A percentile compares a stretch with the other conserved stretches of the same genome.
These are phyloP conservation scores for Lactarius deliciosus DNA, from an alignment of 768 basidiomycete species.

Conservation along the genomic window DNA sequence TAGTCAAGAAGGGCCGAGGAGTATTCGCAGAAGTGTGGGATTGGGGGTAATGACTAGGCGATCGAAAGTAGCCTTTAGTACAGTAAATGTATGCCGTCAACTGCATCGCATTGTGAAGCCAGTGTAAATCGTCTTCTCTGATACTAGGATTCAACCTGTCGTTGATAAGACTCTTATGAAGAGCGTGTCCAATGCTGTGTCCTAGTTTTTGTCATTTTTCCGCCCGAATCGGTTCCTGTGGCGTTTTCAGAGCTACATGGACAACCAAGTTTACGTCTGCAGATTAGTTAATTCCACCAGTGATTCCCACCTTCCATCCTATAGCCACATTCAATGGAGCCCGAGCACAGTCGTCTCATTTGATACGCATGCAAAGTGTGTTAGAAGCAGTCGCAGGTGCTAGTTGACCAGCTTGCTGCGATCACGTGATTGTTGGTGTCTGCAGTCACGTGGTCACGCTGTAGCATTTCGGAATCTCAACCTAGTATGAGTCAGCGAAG, in stretches of 20 bases:
- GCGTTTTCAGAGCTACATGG: neutral
- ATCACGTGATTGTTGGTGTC: too few species aligned
- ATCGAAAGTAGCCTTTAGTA: neutral
- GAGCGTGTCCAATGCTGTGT: neutral
- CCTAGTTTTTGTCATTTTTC: neutral
- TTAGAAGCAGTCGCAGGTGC: too few species aligned
- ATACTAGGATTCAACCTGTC: neutral
- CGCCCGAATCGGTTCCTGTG: neutral
- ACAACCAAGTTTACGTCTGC: neutral
- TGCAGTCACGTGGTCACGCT: too few species aligned
- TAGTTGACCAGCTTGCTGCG: too few species aligned
- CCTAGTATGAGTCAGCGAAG: neutral
- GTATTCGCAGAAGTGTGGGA: neutral
- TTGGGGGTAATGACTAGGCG: neutral
- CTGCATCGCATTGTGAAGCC: neutral
- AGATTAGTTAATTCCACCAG: neutral
- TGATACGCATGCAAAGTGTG: neutral
- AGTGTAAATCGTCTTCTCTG: neutral
- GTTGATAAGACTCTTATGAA: neutral
- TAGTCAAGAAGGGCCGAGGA: neutral
- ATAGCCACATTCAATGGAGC: neutral
- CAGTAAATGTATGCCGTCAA: neutral
- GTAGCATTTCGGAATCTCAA: too few species aligned
- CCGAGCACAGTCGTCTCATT: neutral
- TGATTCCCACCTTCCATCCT: neutral